Conservation (phyloP, 2,329 filamentous ascomycete species). For the Claviceps sp. region DNA sequence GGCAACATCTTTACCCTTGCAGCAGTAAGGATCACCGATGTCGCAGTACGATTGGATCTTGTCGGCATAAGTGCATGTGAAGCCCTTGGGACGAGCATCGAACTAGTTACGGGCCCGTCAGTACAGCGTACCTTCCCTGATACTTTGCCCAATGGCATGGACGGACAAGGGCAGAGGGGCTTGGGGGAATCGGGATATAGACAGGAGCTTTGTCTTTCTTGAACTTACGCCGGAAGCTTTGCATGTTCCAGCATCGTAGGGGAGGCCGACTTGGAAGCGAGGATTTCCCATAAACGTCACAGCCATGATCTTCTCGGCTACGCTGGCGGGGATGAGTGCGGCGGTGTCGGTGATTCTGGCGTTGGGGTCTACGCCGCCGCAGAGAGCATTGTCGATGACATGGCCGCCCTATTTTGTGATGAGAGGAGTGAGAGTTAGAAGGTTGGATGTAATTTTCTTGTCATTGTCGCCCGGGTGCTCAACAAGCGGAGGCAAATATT, state of each 20-base stretch:
- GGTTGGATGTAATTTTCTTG: too few relatives aligned
- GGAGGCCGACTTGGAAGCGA: slow-evolving; percentile 37
- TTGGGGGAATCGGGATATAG: not conserved
- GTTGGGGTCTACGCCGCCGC: slow-evolving; percentile 40
- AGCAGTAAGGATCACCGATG: slow-evolving; percentile 50
- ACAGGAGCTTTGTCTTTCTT: not conserved
- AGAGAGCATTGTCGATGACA: slow-evolving; percentile 50
- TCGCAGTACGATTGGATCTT: slow-evolving; percentile 56
- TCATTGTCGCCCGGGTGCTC: too few relatives aligned
- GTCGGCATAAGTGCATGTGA: slow-evolving; percentile 36
- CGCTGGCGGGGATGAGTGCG: slow-evolving; percentile 28
- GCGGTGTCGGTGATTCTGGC: slow-evolving; percentile 30
- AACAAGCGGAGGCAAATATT: too few relatives aligned
- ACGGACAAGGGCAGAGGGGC: not conserved
- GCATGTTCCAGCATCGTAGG: slow-evolving; percentile 37
- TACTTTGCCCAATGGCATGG: not conserved
- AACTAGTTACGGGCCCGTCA: slow-evolving; percentile 29
- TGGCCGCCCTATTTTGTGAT: slow-evolving; percentile 37
- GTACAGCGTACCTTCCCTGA: not conserved
- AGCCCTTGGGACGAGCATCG: slow-evolving; percentile 42
- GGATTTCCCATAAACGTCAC: slow-evolving; percentile 55
- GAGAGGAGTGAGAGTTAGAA: not conserved
- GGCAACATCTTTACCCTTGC: slow-evolving; percentile 29
- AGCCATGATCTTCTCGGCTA: slow-evolving; percentile 44
- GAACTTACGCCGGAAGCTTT: not conserved